These are phyloP conservation scores for Bryopsis sp. DNA, from an alignment of 139 green algal genomes.

Conservation along the genomic window DNA sequence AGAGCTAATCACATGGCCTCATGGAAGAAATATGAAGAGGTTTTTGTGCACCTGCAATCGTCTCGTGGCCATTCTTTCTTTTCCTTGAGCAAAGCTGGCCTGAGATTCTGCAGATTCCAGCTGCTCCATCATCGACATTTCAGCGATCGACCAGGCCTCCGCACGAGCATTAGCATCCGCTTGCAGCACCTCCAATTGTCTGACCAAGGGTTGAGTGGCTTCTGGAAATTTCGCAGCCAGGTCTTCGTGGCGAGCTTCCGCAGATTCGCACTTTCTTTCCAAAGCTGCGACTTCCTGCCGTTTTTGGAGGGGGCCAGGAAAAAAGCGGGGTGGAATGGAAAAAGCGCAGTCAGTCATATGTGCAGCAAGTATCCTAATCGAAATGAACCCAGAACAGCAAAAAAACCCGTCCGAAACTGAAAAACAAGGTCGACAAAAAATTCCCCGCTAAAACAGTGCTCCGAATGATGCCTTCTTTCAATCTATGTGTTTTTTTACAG, in stretches of 20 bases:
- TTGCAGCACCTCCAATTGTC: constrained; percentile 85
- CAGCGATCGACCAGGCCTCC: constrained; percentile 54
- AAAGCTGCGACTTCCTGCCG: constrained; percentile 51
- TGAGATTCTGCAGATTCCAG: constrained; percentile 2
- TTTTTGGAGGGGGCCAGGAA: background rate
- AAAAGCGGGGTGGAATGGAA: background rate
- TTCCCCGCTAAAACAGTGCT: no score
- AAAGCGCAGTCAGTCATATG: no score
- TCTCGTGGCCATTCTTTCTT: background rate
- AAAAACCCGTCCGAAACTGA: no score
- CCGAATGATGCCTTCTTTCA: no score
- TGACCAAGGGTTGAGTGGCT: constrained; percentile 80
- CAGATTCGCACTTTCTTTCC: constrained; percentile 54
- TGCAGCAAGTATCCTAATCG: no score
- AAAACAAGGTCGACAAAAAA: no score
- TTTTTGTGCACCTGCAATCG: constrained; percentile 8
- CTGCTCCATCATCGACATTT: constrained; percentile 48
- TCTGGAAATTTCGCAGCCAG: constrained; percentile 72
- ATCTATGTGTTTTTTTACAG: no score
- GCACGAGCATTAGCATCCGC: constrained; percentile 37
- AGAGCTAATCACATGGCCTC: no score
- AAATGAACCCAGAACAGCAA: no score
- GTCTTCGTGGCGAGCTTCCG: constrained; percentile 85
- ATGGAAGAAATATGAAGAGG: no score
- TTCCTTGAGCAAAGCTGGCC: background rate